A percentile compares a stretch with the other conserved stretches of the same genome.
These are phyloP conservation scores for Xylaria sp. DNA, from an alignment of 2,329 filamentous ascomycete species.

Conservation along the genomic window DNA sequence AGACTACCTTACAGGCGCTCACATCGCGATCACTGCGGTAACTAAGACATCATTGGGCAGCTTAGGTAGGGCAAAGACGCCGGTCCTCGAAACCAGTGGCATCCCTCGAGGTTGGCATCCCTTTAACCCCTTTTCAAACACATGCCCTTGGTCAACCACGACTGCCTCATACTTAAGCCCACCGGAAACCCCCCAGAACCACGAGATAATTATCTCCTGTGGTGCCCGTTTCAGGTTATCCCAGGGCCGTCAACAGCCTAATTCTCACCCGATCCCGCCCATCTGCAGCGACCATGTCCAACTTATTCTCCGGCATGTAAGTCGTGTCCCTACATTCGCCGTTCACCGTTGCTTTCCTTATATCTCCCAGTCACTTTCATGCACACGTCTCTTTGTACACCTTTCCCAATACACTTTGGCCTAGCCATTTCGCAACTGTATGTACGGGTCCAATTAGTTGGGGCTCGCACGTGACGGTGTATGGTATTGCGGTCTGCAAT, in stretches of 20 bases:
- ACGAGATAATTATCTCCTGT: slow-evolving; percentile 7
- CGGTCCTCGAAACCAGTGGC: slow-evolving; percentile 38
- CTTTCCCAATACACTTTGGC: slow-evolving; percentile 3
- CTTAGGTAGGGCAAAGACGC: slow-evolving; percentile 5
- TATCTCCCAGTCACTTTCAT: background rate
- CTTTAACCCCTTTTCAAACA: slow-evolving; percentile 39
- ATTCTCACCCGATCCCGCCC: slow-evolving; percentile 39
- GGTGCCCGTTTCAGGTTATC: slow-evolving; percentile 15
- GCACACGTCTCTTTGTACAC: slow-evolving; percentile 1
- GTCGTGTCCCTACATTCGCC: slow-evolving; percentile 41
- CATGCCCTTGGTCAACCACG: slow-evolving; percentile 18
- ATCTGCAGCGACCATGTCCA: slow-evolving; percentile 60
- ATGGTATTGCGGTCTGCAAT: slow-evolving; percentile 10
- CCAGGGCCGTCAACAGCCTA: slow-evolving; percentile 22
- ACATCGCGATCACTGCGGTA: background rate
- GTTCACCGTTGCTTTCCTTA: slow-evolving; percentile 2
- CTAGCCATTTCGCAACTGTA: slow-evolving; percentile 17
- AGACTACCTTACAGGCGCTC: background rate
- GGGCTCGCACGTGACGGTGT: slow-evolving; percentile 15
- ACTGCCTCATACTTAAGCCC: slow-evolving; percentile 16
- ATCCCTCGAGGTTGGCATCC: slow-evolving; percentile 33
- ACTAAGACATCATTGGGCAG: slow-evolving; percentile 29
- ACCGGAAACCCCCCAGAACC: background rate
- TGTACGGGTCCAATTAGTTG: slow-evolving; percentile 11
- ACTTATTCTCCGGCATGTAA: slow-evolving; percentile 71